Evolutionary conservation across 208 protist species (phyloP), one percentile per base, ranked within the genome.

Genomic region (Herpetomonas muscarum): DNA sequence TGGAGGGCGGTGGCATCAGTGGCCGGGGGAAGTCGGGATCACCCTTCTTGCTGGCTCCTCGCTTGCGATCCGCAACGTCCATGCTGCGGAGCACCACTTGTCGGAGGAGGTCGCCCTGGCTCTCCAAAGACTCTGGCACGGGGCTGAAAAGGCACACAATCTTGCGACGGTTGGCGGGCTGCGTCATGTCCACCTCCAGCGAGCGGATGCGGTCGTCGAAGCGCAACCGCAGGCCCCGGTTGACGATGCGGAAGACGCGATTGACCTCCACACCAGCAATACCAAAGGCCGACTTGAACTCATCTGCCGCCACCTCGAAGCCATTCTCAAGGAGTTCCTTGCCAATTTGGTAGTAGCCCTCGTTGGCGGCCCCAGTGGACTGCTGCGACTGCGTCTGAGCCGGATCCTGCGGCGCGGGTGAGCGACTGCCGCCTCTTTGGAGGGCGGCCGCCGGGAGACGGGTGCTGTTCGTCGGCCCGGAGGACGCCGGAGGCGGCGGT

Each of bases 71-170:
- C 12, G 28, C 6, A 5, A 36, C 25, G 24, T 54, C 63, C 63
- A 50, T 55, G 31, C 74, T 76, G 34, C 62, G 65, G 19, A 72
- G 53, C 41, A 92, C 50, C 0, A 78, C 52, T 52, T 89, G 70
- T 53, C 80, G 70, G 21, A 85, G 54, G 31, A 78, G 70, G 15
- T 48, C 58, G 22, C 75, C 73, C 46, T 87, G 78, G 2, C 63
- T 64, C 30, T 76, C 55, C 9, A 26, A 4, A 2, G 52, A 42
- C 26, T 26, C 9, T 30, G 87, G 74, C 32, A 92, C 63, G 12
- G 74, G 44, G 3, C 64, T 79, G 42, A 94, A 92, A n/a, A 97
- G 73, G n/a, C 88, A 90, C 10, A 94, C 81, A 21, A 96, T 67
- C 10, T 74, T 67, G 37, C 65, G 68, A n/a, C 84, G 70, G 32